phyloP scores from a whole-genome alignment of 495 filamentous ascomycete species.

The Hypoxylon fuscum region DNA sequence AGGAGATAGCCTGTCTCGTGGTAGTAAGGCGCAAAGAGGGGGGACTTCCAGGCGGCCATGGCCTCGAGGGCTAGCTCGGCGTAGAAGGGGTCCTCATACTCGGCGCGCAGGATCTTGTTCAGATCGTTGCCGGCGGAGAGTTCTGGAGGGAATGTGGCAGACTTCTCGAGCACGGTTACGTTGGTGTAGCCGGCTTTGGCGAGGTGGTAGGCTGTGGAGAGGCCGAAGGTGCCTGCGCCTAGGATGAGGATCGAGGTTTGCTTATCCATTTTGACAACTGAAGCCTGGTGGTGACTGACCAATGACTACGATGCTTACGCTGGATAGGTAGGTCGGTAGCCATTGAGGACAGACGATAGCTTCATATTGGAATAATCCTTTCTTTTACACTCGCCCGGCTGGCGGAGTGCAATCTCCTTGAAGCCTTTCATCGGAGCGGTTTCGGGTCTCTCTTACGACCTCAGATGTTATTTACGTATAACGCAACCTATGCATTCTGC shows the following conservation, averaged over 20 bases:
- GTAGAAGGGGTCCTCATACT: constrained; percentile 66
- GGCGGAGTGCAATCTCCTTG: background rate
- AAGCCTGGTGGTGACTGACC: background rate
- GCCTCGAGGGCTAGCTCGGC: constrained; percentile 57
- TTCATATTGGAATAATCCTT: constrained; percentile 10
- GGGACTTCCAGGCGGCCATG: constrained; percentile 37
- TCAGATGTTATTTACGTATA: constrained; percentile 15
- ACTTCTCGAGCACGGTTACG: constrained; percentile 58
- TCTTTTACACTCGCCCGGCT: constrained; percentile 18
- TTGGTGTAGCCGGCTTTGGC: constrained; percentile 52
- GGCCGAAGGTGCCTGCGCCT: constrained; percentile 60
- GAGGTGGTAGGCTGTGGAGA: constrained; percentile 61
- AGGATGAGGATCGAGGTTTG: constrained; percentile 47
- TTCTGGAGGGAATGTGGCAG: constrained; percentile 49
- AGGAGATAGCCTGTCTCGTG: constrained; percentile 65
- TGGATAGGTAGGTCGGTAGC: too few relatives aligned
- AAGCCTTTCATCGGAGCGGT: constrained; percentile 22
- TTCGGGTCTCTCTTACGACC: constrained; percentile 21
- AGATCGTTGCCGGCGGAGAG: constrained; percentile 61
- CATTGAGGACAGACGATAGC: constrained; percentile 1
- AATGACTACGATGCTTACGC: background rate
- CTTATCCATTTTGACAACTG: constrained; percentile 7
- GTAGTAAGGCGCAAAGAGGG: constrained; percentile 62
- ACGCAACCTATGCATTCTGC: too few relatives aligned
- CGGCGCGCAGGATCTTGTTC: constrained; percentile 65